Evolutionary conservation across 139 green algal genomes (phyloP), one percentile per base, ranked within the genome.

Genomic region (Diplosphaera chodatii): DNA sequence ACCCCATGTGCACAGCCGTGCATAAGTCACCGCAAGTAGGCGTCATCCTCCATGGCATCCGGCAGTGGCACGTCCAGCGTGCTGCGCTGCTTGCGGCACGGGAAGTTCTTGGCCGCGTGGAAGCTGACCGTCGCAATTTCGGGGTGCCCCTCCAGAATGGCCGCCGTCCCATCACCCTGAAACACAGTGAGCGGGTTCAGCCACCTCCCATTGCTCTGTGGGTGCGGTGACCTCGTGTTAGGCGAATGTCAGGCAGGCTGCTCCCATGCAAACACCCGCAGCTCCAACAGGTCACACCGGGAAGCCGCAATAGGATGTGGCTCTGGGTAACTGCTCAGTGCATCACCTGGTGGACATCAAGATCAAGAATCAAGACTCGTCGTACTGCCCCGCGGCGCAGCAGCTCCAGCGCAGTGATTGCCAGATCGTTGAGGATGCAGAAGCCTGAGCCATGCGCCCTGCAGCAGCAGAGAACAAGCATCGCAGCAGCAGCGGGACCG

Each of bases 361-460:
- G 74, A 73, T 97, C 92, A 22, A 97, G 31, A 1, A 96, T 85
- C 1, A 94, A 70, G 34, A 97, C 81, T 2, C 89, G 71, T 27
- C 73, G 6, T 25, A 84, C 84, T 3, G 28, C 55, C 2, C 80
- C 77, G 55, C 80, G 64, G 0, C 67, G 55, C 55, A 90, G 77
- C 69, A 91, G 67, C 63, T 77, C 70, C 65, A 84, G 59, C 1
- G 85, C 74, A 0, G 89, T 91, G 18, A 95, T 74, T 0, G 86
- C 90, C 33, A 97, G 67, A 76, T 97, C 92, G 62, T 96, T 96
- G 32, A 97, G 34, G 34, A 96, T 93, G 78, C 91, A 96, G 77
- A 90, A 96, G 40, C 92, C 92, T 10, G 81, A 87, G 23, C 92
- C 92, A 34, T 63, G 69, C 25, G 72, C 77, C 48, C 48, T 59